These are phyloP conservation scores for Pleurotus pulmonarius DNA, from an alignment of 768 basidiomycete species.

Conservation along the genomic window DNA sequence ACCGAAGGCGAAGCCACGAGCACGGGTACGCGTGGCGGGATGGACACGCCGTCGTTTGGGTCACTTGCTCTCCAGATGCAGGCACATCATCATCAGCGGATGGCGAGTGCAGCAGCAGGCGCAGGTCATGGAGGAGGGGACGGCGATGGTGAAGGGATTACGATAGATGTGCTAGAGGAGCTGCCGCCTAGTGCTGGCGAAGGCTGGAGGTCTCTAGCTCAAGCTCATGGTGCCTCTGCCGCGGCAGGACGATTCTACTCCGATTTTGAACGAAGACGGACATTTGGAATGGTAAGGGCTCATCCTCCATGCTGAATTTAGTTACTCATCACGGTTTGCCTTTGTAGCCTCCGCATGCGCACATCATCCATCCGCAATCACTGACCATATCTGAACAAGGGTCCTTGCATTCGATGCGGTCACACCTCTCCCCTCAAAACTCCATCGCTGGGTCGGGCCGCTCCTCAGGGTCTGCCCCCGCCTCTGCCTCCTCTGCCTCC, in stretches of 20 bases:
- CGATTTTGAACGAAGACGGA: slow-evolving; percentile 40
- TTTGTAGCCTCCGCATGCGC: slow-evolving; percentile 29
- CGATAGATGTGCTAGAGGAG: slow-evolving; percentile 65
- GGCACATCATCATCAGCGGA: slow-evolving; percentile 2
- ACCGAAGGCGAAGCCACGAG: slow-evolving; percentile 11
- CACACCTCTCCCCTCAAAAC: slow-evolving; percentile 42
- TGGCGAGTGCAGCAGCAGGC: too few relatives aligned
- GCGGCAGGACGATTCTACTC: slow-evolving; percentile 13
- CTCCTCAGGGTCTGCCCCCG: slow-evolving; percentile 51
- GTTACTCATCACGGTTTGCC: not conserved
- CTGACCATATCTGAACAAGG: slow-evolving; percentile 53
- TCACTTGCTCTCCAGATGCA: slow-evolving; percentile 11
- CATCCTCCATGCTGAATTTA: too few relatives aligned
- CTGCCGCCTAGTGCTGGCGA: slow-evolving; percentile 61
- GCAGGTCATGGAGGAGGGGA: slow-evolving; percentile 8
- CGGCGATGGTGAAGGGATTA: slow-evolving; percentile 29
- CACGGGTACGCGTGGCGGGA: slow-evolving; percentile 25
- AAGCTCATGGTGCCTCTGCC: slow-evolving; percentile 21
- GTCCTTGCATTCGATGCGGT: slow-evolving; percentile 62
- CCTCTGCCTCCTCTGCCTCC: slow-evolving; percentile 29
- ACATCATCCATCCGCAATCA: slow-evolving; percentile 36
- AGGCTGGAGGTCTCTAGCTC: slow-evolving; percentile 56
- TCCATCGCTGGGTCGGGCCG: slow-evolving; percentile 24
- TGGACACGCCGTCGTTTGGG: slow-evolving; percentile 6
- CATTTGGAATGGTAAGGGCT: slow-evolving; percentile 61